Evolutionary conservation across 2,329 filamentous ascomycete genomes (phyloP), one percentile per base, ranked within the genome.

Genomic region (Sporothrix protearum): DNA sequence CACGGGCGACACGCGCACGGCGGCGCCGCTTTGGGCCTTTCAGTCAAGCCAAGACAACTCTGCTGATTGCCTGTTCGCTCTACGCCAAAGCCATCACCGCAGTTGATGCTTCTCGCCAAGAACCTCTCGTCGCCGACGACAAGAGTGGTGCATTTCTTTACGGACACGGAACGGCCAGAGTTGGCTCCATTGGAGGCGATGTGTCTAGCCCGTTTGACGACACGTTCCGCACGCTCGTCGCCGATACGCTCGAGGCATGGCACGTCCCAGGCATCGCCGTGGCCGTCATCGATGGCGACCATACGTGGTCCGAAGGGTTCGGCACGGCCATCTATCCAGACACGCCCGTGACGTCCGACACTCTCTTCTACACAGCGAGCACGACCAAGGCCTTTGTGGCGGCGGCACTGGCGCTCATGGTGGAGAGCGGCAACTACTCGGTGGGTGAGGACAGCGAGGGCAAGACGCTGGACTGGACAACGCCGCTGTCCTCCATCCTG

Each of bases 371-470:
- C 75, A 80, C 80, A 61, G 86, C 83, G 28, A 86, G 84, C 76
- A 86, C 82, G 2, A 86, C 85, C 63, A 89, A 88, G 76, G 83
- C 81, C 5, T 83, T 86, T 75, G 86, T 85, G 1, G 83, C 85
- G 5, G 83, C 85, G 1, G 77, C 81, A 1, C 76, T 89, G 2
- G 80, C 83, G 1, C 77, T 84, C 0, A 79, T 88, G 12, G 81
- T 88, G 8, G 80, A 81, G 30, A 80, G 83, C 22, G 79, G 82
- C n/a, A 79, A 82, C 69, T 77, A 80, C 73, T 71, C 74, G 12
- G 67, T 68, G 16, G 51, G n/a, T 7, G 14, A 19, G 2, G 8
- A 16, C 14, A 47, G 4, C 22, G 3, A 19, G 4, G 16, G 14
- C 2, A 16, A n/a, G 36, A 22, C 8, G 73, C 75, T 86, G 0